Base-by-base conservation (phyloP, 768 basidiomycete species). In the Auricularia auricula-judae region DNA sequence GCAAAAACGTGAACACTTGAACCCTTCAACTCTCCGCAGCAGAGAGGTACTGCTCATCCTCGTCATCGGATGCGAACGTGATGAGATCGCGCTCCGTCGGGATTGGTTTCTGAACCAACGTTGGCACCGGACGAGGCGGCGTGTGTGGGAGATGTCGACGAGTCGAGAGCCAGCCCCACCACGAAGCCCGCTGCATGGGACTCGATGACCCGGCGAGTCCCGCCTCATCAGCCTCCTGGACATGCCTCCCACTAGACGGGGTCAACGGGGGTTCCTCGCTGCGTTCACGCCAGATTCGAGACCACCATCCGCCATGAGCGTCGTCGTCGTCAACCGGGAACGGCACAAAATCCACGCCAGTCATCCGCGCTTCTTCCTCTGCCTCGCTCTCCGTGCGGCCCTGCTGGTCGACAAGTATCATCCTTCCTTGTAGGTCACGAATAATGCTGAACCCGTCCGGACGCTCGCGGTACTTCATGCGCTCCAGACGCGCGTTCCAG, bases 311-410 rank as follows among this genome's bases (percentile, higher is more conserved):
- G 7, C 23, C 29, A 5, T 34, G 56, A 59, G 5, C 56, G 5
- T 59, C 56, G 4, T 33, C 29, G 14, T 23, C 56, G 56, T 59
- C 56, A 10, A 5, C 23, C 14, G 56, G 56, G 34, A 59, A 59
- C 66, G 33, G 68, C 11, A 58, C n/a, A 16, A 62, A 14, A 5
- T 58, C 64, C 36, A 64, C 68, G 29, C 71, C 76, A 23, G 73
- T 69, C 43, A 76, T 58, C 62, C 68, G 75, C 39, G 74, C 76
- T 72, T 91, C 89, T 69, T 91, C 89, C 70, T 86, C 87, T 23
- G 79, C 88, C 74, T 92, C 89, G 67, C 83, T 84, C 75, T 88
- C 87, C 63, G 87, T 91, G 58, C 88, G 77, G 18, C 89, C 89
- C 51, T 84, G 70, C 47, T 76, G 73, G 73, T 91, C 88, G 54